Evolutionary conservation across 805 yeast species (phyloP).

Genomic region (Cyberlindnera maclurae): DNA sequence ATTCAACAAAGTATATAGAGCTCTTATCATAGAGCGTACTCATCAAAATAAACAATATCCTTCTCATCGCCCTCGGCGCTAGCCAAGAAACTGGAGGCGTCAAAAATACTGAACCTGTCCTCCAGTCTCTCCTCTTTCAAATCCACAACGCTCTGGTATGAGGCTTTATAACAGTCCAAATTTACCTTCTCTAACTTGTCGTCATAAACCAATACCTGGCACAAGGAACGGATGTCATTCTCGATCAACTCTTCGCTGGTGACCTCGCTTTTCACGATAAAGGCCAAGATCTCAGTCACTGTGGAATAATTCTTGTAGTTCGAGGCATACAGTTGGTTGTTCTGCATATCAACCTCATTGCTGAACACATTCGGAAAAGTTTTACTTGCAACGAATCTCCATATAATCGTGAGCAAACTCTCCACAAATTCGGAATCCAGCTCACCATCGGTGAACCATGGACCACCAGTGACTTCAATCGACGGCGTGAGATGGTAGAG

Average conservation of each 20-base stretch:
- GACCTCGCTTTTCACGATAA: constrained; percentile 64
- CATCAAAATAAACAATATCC: constrained; percentile 40
- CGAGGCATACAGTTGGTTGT: constrained; percentile 41
- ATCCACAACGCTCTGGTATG: constrained; percentile 75
- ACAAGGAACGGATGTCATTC: constrained; percentile 69
- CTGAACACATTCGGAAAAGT: constrained; percentile 69
- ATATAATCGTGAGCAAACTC: constrained; percentile 71
- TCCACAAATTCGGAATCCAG: constrained; percentile 91
- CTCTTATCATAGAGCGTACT: constrained; percentile 31
- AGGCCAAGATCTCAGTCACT: constrained; percentile 66
- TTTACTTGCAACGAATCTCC: constrained; percentile 75
- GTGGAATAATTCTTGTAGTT: constrained; percentile 59
- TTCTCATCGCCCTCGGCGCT: constrained; percentile 29
- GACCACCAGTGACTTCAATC: constrained; percentile 96
- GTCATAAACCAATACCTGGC: constrained; percentile 84
- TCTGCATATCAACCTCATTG: constrained; percentile 22
- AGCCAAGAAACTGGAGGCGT: constrained; percentile 33
- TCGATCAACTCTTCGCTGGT: constrained; percentile 74
- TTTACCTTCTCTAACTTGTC: constrained; percentile 69
- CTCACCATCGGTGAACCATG: constrained; percentile 97
- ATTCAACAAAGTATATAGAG: too few relatives aligned
- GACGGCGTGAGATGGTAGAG: constrained; percentile 89
- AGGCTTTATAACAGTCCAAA: constrained; percentile 64
- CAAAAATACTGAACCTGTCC: constrained; percentile 34
- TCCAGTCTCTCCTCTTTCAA: constrained; percentile 34